Base-by-base conservation (phyloP, 768 basidiomycete genomes). In the Lentinula lateritia region DNA sequence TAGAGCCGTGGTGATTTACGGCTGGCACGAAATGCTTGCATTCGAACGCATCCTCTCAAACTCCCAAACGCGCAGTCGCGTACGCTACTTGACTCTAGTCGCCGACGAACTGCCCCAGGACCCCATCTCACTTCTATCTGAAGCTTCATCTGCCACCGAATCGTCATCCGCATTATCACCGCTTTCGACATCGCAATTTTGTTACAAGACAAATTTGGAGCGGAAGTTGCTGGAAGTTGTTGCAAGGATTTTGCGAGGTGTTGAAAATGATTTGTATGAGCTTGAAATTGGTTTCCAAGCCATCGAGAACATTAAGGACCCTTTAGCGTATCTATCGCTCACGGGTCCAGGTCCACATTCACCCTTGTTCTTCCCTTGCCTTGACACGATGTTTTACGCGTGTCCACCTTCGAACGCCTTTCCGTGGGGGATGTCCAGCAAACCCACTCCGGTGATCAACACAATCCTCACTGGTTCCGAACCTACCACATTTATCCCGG, bases 261-360 rank as follows among this genome's bases (percentile, higher is more conserved):
- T 45, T 16, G 38, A 18, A 36, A 42, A 36, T 8, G 56, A 58
- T 23, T n/a, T 58, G 41, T 58, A 58, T 41, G 56, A 58, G 45
- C 56, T 58, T 13, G 56, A 58, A 10, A 43, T 58, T 23, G 56
- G 56, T 16, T 32, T 58, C 16, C 56, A 58, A 46, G 56, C 41
- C n/a, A 46, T 58, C 16, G 20, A 23, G 7, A 10, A 45, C 28
- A 16, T 58, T 34, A 15, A 34, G 6, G 28, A 46, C n/a, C 56
- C 56, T 7, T 39, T 54, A 8, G 38, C 35, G 16, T 54, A 54
- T 54, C 36, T 54, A 38, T 54, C 53, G 34, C 9, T 54, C 53
- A 38, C 53, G 16, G 53, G 53, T 38, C n/a, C 38, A 53, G n/a
- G 43, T 18, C 16, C 43, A 10, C 18, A 48, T 48, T 48, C 12